Percentiles rank a stretch among this genome's conserved stretches.
Conservation (phyloP, 768 basidiomycete genomes). For the Suillus variegatus region DNA sequence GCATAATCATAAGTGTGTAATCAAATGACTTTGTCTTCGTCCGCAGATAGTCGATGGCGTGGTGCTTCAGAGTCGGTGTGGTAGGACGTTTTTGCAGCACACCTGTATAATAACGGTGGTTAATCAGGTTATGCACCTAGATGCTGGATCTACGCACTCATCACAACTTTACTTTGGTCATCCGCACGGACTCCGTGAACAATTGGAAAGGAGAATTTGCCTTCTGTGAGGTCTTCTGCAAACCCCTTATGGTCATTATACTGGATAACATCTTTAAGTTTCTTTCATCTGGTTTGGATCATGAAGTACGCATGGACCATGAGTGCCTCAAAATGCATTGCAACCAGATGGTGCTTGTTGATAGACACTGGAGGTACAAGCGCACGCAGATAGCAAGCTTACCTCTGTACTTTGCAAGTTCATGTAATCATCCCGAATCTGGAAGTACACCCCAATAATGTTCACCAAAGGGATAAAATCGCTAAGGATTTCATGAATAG, state of each 20-base stretch:
- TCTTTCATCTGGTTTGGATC: background rate
- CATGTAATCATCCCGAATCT: slow-evolving; percentile 97
- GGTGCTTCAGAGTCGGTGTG: slow-evolving; percentile 78
- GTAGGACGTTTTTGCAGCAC: slow-evolving; percentile 90
- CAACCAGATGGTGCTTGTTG: slow-evolving; percentile 50
- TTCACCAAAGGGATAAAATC: slow-evolving; percentile 93
- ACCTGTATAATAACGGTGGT: slow-evolving; percentile 47
- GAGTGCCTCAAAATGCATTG: slow-evolving; percentile 44
- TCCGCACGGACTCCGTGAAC: slow-evolving; percentile 82
- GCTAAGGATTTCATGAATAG: slow-evolving; percentile 36
- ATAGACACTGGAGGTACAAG: background rate
- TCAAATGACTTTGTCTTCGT: slow-evolving; percentile 79
- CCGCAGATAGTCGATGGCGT: slow-evolving; percentile 79
- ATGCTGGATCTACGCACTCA: slow-evolving; percentile 56
- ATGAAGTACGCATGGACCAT: slow-evolving; percentile 30
- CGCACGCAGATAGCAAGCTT: slow-evolving; percentile 11
- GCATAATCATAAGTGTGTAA: slow-evolving; percentile 76
- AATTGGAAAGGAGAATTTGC: slow-evolving; percentile 80
- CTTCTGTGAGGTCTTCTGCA: slow-evolving; percentile 76
- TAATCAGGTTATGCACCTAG: background rate
- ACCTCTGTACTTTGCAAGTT: slow-evolving; percentile 89
- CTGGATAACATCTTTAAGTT: slow-evolving; percentile 37
- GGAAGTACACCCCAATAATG: slow-evolving; percentile 92
- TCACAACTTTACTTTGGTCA: slow-evolving; percentile 70
- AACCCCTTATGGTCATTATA: slow-evolving; percentile 67